These are phyloP conservation scores for Ogataea nonfermentans DNA, from an alignment of 805 yeast genomes.

Conservation along the genomic window DNA sequence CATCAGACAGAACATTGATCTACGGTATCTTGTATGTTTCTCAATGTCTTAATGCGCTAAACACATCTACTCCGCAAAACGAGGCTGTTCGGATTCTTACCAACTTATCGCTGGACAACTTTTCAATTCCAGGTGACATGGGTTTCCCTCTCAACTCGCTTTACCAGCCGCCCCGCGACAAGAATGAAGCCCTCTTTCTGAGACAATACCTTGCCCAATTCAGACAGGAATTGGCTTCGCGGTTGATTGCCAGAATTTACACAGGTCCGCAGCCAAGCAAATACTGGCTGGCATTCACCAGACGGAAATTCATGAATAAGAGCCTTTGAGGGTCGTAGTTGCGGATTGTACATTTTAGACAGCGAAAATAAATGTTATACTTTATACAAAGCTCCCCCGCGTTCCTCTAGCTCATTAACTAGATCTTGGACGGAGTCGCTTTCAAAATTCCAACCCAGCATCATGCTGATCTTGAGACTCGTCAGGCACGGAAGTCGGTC, in stretches of 20 bases:
- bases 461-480: constrained; percentile 64
- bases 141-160: constrained; percentile 89
- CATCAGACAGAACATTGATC: constrained; percentile 87
- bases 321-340: constrained; percentile 43
- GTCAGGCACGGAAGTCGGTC: constrained; percentile 67
- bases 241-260: constrained; percentile 75
- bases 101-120: constrained; percentile 82
- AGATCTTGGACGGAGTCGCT: constrained; percentile 62
- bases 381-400: constrained; percentile 71
- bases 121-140: constrained; percentile 91
- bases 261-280: constrained; percentile 75
- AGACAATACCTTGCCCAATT: constrained; percentile 84
- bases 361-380: constrained; percentile 20
- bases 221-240: constrained; percentile 86
- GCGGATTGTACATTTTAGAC: constrained; percentile 1
- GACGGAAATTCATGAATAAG: constrained; percentile 95
- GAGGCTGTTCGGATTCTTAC: constrained; percentile 72
- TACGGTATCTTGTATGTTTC: constrained; percentile 90
- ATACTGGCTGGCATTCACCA: constrained; percentile 93
- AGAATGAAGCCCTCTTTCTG: constrained; percentile 74
- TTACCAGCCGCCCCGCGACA: constrained; percentile 69
- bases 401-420: constrained; percentile 66
- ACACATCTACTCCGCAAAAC: constrained; percentile 43
- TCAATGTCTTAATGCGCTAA: constrained; percentile 72
- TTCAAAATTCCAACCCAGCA: constrained; percentile 81